phyloP scores from a whole-genome alignment of 176 grass and related monocot genomes.

The Thalia dealbata region DNA sequence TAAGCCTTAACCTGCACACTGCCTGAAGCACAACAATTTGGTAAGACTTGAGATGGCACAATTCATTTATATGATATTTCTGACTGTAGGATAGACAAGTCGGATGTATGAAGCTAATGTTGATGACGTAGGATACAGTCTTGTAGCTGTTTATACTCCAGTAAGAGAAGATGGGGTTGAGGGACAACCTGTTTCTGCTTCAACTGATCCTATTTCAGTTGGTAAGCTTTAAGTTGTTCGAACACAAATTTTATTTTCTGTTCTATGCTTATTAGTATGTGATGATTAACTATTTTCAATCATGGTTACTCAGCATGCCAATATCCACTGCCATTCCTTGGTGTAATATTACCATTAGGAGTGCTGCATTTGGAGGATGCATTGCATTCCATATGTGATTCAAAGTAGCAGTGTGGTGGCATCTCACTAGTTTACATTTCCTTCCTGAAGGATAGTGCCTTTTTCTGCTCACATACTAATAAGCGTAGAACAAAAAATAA shows the following conservation, averaged over 20 bases:
- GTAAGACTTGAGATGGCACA: no score
- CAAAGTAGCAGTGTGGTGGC: no score
- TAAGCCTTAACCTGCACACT: no score
- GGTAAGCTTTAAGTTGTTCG: constrained; percentile 31
- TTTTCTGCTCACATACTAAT: not conserved
- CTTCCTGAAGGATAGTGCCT: no score
- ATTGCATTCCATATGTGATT: no score
- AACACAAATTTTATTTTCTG: not conserved
- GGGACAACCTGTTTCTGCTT: constrained; percentile 81
- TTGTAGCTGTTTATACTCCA: constrained; percentile 91
- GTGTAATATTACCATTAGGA: no score
- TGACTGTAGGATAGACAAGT: constrained; percentile 57
- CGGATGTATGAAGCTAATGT: constrained; percentile 95
- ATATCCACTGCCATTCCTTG: not conserved
- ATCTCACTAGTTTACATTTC: no score
- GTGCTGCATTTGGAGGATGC: no score
- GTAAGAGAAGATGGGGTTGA: constrained; percentile 89
- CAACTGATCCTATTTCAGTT: constrained; percentile 82
- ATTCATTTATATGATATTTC: not conserved
- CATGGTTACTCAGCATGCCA: not conserved
- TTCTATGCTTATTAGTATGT: not conserved
- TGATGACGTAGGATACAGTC: constrained; percentile 86
- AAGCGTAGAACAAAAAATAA: no score
- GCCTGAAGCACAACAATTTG: no score
- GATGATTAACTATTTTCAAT: not conserved